Conservation (phyloP, 768 basidiomycete genomes). For the Cystoderma amianthinum region DNA sequence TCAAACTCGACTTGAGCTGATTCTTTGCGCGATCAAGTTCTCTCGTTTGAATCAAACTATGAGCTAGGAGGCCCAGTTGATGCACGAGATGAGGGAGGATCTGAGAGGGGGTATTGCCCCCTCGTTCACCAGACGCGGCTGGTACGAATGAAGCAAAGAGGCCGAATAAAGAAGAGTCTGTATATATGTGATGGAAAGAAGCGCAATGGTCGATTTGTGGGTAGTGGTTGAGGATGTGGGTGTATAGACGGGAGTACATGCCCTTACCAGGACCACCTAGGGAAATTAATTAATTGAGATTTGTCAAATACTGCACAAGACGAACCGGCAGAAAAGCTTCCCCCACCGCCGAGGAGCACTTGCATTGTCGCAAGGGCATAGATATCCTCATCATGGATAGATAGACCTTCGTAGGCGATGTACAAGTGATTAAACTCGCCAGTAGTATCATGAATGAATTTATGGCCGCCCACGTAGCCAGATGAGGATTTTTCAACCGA, state of each 20-base stretch:
- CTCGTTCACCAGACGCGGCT: slow-evolving; percentile 42
- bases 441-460: slow-evolving; percentile 50
- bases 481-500: slow-evolving; percentile 23
- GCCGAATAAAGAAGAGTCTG: slow-evolving; percentile 90
- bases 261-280: slow-evolving; percentile 94
- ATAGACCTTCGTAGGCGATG: slow-evolving; percentile 85
- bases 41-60: slow-evolving; percentile 51
- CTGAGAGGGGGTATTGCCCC: slow-evolving; percentile 59
- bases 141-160: slow-evolving; percentile 83
- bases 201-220: slow-evolving; percentile 92
- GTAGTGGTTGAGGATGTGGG: slow-evolving; percentile 92
- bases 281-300: slow-evolving; percentile 5
- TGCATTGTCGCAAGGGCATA: slow-evolving; percentile 93
- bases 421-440: slow-evolving; percentile 91
- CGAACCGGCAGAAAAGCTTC: slow-evolving; percentile 88
- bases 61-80: slow-evolving; percentile 78
- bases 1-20: slow-evolving; percentile 85
- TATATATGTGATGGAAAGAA: slow-evolving; percentile 96
- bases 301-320: neutral
- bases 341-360: slow-evolving; percentile 90
- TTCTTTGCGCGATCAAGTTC: slow-evolving; percentile 91
- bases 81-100: slow-evolving; percentile 82
- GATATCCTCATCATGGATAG: slow-evolving; percentile 87
- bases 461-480: slow-evolving; percentile 78
- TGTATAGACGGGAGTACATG: slow-evolving; percentile 97